These are phyloP conservation scores for Ganoderma boninense DNA, from an alignment of 1,284 basidiomycete genomes.

Conservation along the genomic window DNA sequence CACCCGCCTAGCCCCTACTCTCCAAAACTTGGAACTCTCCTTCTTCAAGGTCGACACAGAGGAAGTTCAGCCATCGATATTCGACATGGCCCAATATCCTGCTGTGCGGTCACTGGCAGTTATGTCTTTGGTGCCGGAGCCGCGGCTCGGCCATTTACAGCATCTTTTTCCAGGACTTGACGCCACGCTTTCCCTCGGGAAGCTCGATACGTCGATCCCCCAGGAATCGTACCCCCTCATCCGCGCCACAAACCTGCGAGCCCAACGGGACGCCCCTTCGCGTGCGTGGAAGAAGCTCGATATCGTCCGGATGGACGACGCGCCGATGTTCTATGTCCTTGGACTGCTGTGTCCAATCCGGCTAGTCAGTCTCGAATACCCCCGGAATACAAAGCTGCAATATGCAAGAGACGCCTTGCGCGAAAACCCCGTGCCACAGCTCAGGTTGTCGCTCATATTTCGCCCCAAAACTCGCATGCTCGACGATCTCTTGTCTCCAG, in stretches of 20 bases:
- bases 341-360: background rate
- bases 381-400: background rate
- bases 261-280: background rate
- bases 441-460: background rate
- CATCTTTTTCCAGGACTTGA: background rate
- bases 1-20: too few species aligned
- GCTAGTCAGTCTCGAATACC: background rate
- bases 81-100: too few species aligned
- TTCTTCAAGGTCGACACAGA: too few species aligned
- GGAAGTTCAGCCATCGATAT: too few species aligned
- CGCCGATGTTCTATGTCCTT: background rate
- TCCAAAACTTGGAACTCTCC: too few species aligned
- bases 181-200: background rate
- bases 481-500: background rate
- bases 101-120: too few species aligned
- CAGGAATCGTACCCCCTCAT: background rate
- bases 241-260: background rate
- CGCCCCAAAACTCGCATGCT: background rate
- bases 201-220: background rate
- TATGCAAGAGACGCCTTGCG: background rate
- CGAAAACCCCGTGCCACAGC: background rate
- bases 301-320: background rate
- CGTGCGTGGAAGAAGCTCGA: background rate
- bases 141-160: too few species aligned
- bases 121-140: too few species aligned